A percentile compares a stretch with the other conserved stretches of the same genome.
These are phyloP conservation scores for Umbelopsis isabellina DNA, from an alignment of 192 early-diverging fungal genomes.

Conservation along the genomic window DNA sequence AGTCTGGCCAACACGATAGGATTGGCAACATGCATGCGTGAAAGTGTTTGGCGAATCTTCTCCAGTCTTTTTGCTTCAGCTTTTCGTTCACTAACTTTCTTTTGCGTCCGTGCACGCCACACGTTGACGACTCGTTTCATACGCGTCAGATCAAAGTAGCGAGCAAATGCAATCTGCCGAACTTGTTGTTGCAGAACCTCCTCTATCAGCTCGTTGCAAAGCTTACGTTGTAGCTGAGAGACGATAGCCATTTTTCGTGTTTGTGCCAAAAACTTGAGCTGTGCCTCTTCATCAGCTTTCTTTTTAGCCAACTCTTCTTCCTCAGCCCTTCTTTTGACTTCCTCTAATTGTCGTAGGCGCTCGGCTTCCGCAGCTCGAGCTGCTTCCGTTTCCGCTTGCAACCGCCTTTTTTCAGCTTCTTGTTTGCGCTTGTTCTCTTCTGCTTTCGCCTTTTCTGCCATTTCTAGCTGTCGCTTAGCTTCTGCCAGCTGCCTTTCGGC, in stretches of 20 bases:
- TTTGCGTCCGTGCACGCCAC: neutral
- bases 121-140: neutral
- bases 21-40: neutral
- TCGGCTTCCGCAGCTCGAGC: neutral
- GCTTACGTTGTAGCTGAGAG: neutral
- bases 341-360: neutral
- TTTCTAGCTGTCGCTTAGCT: neutral
- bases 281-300: neutral
- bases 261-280: neutral
- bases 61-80: slow-evolving; percentile 4
- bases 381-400: neutral
- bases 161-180: neutral
- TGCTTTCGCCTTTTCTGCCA: slow-evolving; percentile 5
- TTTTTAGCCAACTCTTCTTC: neutral
- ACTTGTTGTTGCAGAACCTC: slow-evolving; percentile 12
- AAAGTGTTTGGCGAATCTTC: neutral
- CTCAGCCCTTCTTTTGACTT: neutral
- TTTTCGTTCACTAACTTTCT: neutral
- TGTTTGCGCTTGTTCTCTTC: slow-evolving; percentile 4
- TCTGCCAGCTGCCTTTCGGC: neutral
- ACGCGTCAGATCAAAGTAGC: neutral
- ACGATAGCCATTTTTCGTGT: neutral
- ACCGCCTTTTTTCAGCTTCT: slow-evolving; percentile 1
- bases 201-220: neutral
- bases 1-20: neutral